Evolutionary conservation across 1,139 yeast genomes (phyloP).

Genomic region (Pneumocystis carinii): DNA sequence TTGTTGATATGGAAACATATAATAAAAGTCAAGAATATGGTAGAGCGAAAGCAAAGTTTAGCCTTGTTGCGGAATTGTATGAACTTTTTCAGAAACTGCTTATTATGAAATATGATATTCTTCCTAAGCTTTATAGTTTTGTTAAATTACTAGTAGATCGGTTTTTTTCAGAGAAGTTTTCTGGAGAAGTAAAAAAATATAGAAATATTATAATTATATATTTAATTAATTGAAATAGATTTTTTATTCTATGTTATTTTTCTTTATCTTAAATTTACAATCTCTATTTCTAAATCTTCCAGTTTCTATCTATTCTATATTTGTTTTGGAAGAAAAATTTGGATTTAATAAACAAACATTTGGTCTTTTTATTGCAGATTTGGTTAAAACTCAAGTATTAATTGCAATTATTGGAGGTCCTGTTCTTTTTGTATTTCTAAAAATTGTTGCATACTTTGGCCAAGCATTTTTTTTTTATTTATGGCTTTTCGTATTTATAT

Average conservation of each 20-base stretch:
- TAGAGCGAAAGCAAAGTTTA: conserved; percentile 63
- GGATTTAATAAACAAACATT: conserved; percentile 83
- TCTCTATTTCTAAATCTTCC: conserved; percentile 50
- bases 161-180: conserved; percentile 22
- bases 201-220: background rate
- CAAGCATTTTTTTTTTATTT: conserved; percentile 66
- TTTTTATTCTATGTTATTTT: conserved; percentile 54
- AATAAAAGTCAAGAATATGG: conserved; percentile 67
- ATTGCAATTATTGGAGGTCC: conserved; percentile 54
- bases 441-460: conserved; percentile 67
- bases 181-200: conserved; percentile 10
- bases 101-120: conserved; percentile 43
- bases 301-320: conserved; percentile 54
- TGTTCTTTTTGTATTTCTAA: conserved; percentile 55
- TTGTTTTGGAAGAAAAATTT: conserved; percentile 78
- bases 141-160: conserved; percentile 32
- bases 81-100: conserved; percentile 42
- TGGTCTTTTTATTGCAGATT: conserved; percentile 56
- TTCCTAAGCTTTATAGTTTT: conserved; percentile 55
- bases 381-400: conserved; percentile 44
- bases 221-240: conserved; percentile 34
- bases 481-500: conserved; percentile 52
- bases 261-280: conserved; percentile 35
- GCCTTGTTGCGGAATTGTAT: conserved; percentile 41
- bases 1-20: conserved; percentile 49